Percentiles rank a stretch among this genome's conserved stretches.
Evolutionary conservation across 2,329 filamentous ascomycete genomes (phyloP).

Genomic region (Fusarium domesticum): DNA sequence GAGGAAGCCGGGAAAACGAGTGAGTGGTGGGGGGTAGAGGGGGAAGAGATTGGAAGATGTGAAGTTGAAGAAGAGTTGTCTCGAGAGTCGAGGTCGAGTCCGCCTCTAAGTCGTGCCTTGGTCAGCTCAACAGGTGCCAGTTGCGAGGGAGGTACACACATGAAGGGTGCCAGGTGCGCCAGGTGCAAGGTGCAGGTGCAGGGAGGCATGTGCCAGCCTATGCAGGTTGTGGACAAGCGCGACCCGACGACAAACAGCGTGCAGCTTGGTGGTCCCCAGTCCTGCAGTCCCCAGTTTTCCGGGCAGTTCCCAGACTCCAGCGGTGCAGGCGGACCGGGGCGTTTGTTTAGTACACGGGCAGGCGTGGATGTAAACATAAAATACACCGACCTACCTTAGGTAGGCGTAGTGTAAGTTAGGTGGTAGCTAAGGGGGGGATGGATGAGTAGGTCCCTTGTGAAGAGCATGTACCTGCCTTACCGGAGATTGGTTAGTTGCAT

Average conservation of each 20-base stretch:
- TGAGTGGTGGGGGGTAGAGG: constrained; percentile 24
- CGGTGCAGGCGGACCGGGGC: constrained; percentile 8
- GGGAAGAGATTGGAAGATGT: constrained; percentile 17
- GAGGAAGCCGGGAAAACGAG: constrained; percentile 23
- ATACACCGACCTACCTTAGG: neutral
- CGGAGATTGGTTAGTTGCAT: neutral
- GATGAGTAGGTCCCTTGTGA: neutral
- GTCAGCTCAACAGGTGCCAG: constrained; percentile 25
- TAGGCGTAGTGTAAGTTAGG: neutral
- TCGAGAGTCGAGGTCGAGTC: constrained; percentile 28
- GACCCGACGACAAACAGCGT: constrained; percentile 18
- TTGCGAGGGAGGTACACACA: constrained; percentile 9
- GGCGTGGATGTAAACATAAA: constrained; percentile 4
- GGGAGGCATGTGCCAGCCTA: constrained; percentile 23
- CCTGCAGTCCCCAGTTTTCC: constrained; percentile 16
- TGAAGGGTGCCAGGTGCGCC: constrained; percentile 22
- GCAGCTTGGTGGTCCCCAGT: constrained; percentile 19
- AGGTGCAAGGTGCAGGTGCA: constrained; percentile 24
- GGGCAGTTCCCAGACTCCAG: constrained; percentile 3
- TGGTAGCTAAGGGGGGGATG: neutral
- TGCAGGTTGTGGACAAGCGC: constrained; percentile 23
- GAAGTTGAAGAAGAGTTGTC: constrained; percentile 26
- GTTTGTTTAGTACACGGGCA: constrained; percentile 7
- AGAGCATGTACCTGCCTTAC: neutral
- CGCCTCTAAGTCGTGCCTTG: constrained; percentile 30